Conservation (phyloP, 495 filamentous ascomycete species). For the Echria macrotheca region DNA sequence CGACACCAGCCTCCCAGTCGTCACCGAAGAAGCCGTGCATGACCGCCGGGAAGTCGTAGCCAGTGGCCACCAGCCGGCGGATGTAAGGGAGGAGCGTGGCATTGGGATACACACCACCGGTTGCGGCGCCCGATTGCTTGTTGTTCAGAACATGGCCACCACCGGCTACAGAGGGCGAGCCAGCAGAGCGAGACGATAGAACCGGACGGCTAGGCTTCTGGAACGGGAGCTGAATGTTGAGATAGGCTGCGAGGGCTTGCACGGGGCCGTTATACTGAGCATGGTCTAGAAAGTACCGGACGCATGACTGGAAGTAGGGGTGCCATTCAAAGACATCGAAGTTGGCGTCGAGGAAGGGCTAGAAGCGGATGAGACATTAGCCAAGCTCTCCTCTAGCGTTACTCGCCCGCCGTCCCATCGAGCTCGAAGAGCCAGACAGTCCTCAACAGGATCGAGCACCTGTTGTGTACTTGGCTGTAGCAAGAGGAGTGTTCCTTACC, state of each 20-base stretch:
- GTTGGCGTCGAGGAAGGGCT: slow-evolving; percentile 35
- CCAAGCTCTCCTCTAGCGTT: no score
- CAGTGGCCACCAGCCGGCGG: slow-evolving; percentile 83
- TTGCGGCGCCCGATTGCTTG: slow-evolving; percentile 6
- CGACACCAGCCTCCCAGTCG: slow-evolving; percentile 75
- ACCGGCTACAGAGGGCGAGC: slow-evolving; percentile 26
- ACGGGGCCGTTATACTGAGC: slow-evolving; percentile 79
- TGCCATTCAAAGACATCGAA: slow-evolving; percentile 95
- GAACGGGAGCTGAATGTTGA: slow-evolving; percentile 77
- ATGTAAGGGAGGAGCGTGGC: slow-evolving; percentile 84
- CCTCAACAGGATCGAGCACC: no score
- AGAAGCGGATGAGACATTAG: not conserved
- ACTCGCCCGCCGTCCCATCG: no score
- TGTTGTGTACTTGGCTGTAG: no score
- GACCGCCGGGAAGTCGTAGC: slow-evolving; percentile 77
- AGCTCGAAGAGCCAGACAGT: no score
- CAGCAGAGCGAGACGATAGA: slow-evolving; percentile 27
- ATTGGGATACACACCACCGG: slow-evolving; percentile 25
- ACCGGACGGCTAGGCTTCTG: slow-evolving; percentile 45
- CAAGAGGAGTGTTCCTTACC: no score
- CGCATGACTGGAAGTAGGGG: slow-evolving; percentile 85
- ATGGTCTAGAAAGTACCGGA: slow-evolving; percentile 87
- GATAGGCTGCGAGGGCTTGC: slow-evolving; percentile 82
- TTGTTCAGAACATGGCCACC: slow-evolving; percentile 19
- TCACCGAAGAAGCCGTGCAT: slow-evolving; percentile 94